Base-by-base conservation (phyloP, 2,329 filamentous ascomycete genomes). In the Atkinsonella hypoxylon region DNA sequence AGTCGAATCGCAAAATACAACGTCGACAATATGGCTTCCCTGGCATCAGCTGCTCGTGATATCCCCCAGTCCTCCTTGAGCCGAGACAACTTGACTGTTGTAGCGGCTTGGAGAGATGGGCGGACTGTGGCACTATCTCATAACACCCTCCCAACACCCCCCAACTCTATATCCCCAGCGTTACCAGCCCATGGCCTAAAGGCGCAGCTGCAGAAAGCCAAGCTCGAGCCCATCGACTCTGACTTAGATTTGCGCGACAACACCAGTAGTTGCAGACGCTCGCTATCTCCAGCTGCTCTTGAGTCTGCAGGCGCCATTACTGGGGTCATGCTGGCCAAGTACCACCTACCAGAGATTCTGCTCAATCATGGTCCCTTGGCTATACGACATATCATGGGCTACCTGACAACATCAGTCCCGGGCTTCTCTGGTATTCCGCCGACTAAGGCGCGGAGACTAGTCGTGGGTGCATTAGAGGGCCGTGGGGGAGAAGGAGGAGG, bases 331-430 rank as follows among this genome's bases (percentile, higher is more conserved):
- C 77, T 98, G 57, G 89, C 91, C 60, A 93, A 87, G 68, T 81
- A 91, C 66, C 86, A 97, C 66, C 78, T 98, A 53, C 90, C 91
- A 2, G 86, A 87, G 60, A 95, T 97, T 66, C 77, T 98, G 63
- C 77, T 96, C 55, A 82, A 83, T 64, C 86, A 96, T 63, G 93
- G 91, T 22, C 90, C 93, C 47, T 72, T 95, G 67, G 89, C 93
- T 48, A 96, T 98, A 67, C 87, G 91, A 60, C 87, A 96, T 69
- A 85, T 98, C 64, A 95, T 95, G 80, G 88, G 88, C 57, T 91
- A 95, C 69, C 76, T 98, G 62, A 95, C 89, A 38, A 90, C 90
- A 46, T 88, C 87, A 13, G 88, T 98, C 11, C 91, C 93, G 26
- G 93, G 91, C 54, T 97, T 95, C 65, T 88, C 88, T 39, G 81